Evolutionary conservation across 306 rosid genomes (phyloP).

Genomic region (Potentilla sterilis): DNA sequence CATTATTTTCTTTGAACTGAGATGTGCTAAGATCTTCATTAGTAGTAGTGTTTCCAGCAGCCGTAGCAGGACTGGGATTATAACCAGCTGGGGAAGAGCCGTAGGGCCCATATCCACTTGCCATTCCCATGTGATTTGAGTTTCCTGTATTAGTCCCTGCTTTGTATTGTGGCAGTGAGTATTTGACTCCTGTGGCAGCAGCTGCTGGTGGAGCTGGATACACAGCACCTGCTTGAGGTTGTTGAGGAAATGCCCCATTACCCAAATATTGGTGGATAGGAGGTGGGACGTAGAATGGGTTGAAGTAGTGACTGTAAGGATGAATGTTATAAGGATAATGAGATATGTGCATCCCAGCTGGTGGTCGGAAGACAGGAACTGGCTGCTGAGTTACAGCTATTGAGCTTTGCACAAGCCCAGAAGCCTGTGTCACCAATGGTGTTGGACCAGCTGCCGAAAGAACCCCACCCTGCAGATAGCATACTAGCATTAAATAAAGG

Average conservation of each 20-base stretch:
- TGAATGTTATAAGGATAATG: slow-evolving; percentile 80
- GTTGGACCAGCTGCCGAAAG: slow-evolving; percentile 70
- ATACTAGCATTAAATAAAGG: slow-evolving; percentile 23
- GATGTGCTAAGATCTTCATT: slow-evolving; percentile 82
- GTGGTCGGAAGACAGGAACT: slow-evolving; percentile 78
- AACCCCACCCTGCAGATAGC: slow-evolving; percentile 71
- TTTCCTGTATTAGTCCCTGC: slow-evolving; percentile 69
- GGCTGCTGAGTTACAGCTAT: slow-evolving; percentile 86
- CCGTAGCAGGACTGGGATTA: slow-evolving; percentile 69
- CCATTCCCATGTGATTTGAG: slow-evolving; percentile 74
- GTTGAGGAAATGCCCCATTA: slow-evolving; percentile 85
- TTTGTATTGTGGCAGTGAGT: slow-evolving; percentile 84
- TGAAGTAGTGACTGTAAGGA: slow-evolving; percentile 75
- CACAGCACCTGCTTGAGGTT: slow-evolving; percentile 76
- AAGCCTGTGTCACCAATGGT: slow-evolving; percentile 74
- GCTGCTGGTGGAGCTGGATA: slow-evolving; percentile 73
- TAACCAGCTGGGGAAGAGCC: slow-evolving; percentile 78
- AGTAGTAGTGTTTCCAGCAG: slow-evolving; percentile 59
- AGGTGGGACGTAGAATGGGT: slow-evolving; percentile 80
- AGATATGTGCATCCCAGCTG: slow-evolving; percentile 75
- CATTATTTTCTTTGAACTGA: slow-evolving; percentile 82
- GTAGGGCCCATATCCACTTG: slow-evolving; percentile 73
- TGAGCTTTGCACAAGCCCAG: slow-evolving; percentile 91
- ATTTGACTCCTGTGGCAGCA: slow-evolving; percentile 73
- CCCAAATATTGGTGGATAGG: slow-evolving; percentile 91